Base-by-base conservation (phyloP, 257 asterid genomes). In the Nicotiana obtusifolia region DNA sequence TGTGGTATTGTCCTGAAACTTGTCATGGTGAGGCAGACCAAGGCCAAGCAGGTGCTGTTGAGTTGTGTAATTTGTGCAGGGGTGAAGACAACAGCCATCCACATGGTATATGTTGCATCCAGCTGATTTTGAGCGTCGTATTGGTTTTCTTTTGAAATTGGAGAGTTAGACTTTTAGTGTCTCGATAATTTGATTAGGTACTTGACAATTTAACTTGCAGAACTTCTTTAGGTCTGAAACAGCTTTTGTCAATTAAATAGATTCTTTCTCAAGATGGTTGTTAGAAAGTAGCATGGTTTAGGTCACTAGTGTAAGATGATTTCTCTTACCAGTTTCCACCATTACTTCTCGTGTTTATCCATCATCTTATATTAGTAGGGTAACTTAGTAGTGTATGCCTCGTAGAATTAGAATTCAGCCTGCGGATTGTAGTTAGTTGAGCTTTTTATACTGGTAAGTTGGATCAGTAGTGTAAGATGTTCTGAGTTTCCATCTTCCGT, bases 41-140 rank as follows among this genome's bases (percentile, higher is more conserved):
- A 82, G 86, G 79, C 82, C 83, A 53, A 41, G 90, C 78, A 78
- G 90, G 85, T 31, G 83, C 41, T 82, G 81, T 52, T 80, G 78
- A 84, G 78, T 47, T 83, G 84, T 64, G 66, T 69, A 30, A 66
- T 81, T 79, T 85, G 79, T 79, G 82, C 75, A 81, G 81, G 33
- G 84, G 49, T 59, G 87, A 81, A 81, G 86, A 82, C 83, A 76
- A 53, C 52, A 22, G 73, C 47, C 61, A 15, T 7, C 61, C 76
- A 78, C 81, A 79, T 83, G 83, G 82, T 81, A 81, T 79, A 80
- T 83, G 35, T 64, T 49, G 83, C 64, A 9, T 69, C n/a, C 64
- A 31, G 56, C 80, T 59, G 15, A 62, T 28, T 13, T 44, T 47
- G 78, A 17, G 31, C 53, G 64, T 44, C 5, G 5, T 77, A 80